These are phyloP conservation scores for Nicotiana otophora DNA, from an alignment of 257 asterid genomes.

Conservation along the genomic window DNA sequence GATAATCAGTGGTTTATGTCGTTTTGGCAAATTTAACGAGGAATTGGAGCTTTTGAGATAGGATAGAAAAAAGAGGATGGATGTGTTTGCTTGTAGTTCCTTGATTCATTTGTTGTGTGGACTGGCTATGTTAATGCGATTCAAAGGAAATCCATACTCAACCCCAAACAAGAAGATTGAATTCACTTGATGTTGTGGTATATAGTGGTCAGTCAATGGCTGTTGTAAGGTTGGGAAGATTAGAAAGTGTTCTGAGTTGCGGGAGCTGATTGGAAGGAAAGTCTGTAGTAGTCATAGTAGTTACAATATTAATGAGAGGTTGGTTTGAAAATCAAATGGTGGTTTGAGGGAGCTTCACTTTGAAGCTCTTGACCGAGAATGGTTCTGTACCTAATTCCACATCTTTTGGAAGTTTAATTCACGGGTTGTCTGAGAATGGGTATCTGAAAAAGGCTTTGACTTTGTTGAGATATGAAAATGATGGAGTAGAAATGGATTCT, in stretches of 20 bases:
- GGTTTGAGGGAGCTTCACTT: slow-evolving; percentile 42
- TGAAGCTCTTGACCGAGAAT: slow-evolving; percentile 51
- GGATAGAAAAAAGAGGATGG: slow-evolving; percentile 59
- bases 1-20: slow-evolving; percentile 73
- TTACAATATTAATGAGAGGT: slow-evolving; percentile 16
- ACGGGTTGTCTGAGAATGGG: slow-evolving; percentile 73
- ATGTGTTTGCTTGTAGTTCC: slow-evolving; percentile 51
- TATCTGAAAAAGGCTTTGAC: slow-evolving; percentile 41
- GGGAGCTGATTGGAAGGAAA: slow-evolving; percentile 61
- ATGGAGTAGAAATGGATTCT: slow-evolving; percentile 37
- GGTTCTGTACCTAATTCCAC: slow-evolving; percentile 11
- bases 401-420: slow-evolving; percentile 19
- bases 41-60: slow-evolving; percentile 51
- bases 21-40: slow-evolving; percentile 55
- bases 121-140: slow-evolving; percentile 60
- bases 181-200: slow-evolving; percentile 53
- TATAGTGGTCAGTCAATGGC: slow-evolving; percentile 57
- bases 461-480: slow-evolving; percentile 46
- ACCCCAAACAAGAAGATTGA: not conserved
- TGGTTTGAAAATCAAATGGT: slow-evolving; percentile 47
- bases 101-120: slow-evolving; percentile 58
- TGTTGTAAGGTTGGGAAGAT: slow-evolving; percentile 43
- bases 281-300: too few relatives aligned
- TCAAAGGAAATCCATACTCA: slow-evolving; percentile 5
- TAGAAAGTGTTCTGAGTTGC: slow-evolving; percentile 36